These are phyloP conservation scores for Candida easanensis DNA, from an alignment of 805 yeast genomes.

Conservation along the genomic window DNA sequence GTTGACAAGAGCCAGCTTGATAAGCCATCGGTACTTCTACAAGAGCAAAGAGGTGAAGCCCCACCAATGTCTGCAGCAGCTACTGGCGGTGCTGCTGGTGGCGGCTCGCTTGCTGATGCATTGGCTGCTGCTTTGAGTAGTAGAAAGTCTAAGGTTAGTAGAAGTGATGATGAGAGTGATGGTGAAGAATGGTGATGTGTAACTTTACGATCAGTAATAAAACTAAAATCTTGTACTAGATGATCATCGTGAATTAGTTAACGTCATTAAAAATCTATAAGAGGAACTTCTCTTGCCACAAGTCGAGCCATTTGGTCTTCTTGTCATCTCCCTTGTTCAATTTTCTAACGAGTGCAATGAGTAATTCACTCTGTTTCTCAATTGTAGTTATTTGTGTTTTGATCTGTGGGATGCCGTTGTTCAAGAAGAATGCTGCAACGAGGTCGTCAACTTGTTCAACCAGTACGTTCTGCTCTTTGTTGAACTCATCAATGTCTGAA, in stretches of 20 bases:
- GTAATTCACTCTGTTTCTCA: slow-evolving; percentile 12
- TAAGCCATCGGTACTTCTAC: slow-evolving; percentile 67
- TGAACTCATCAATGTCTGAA: slow-evolving; percentile 44
- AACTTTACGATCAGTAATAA: neutral
- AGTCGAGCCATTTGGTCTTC: slow-evolving; percentile 55
- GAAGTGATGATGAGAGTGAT: slow-evolving; percentile 82
- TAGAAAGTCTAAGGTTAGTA: slow-evolving; percentile 78
- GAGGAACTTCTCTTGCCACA: slow-evolving; percentile 48
- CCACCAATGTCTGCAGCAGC: slow-evolving; percentile 29
- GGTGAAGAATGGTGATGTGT: slow-evolving; percentile 63
- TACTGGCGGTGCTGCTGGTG: slow-evolving; percentile 38
- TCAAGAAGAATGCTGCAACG: slow-evolving; percentile 53
- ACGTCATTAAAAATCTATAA: slow-evolving; percentile 1
- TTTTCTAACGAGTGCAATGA: slow-evolving; percentile 32
- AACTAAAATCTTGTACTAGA: neutral
- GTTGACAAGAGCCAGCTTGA: slow-evolving; percentile 84
- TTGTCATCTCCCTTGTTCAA: slow-evolving; percentile 49
- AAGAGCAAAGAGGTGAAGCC: slow-evolving; percentile 67
- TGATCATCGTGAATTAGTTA: neutral
- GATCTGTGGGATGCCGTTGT: slow-evolving; percentile 24
- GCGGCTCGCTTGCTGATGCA: slow-evolving; percentile 79
- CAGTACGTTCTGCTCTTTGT: slow-evolving; percentile 39
- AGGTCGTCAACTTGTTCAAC: slow-evolving; percentile 54
- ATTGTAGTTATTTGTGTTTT: slow-evolving; percentile 33
- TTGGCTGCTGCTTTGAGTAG: slow-evolving; percentile 80